Evolutionary conservation across 2,329 filamentous ascomycete genomes (phyloP), one percentile per base, ranked within the genome.

Genomic region (Lasiodiplodia citricola): DNA sequence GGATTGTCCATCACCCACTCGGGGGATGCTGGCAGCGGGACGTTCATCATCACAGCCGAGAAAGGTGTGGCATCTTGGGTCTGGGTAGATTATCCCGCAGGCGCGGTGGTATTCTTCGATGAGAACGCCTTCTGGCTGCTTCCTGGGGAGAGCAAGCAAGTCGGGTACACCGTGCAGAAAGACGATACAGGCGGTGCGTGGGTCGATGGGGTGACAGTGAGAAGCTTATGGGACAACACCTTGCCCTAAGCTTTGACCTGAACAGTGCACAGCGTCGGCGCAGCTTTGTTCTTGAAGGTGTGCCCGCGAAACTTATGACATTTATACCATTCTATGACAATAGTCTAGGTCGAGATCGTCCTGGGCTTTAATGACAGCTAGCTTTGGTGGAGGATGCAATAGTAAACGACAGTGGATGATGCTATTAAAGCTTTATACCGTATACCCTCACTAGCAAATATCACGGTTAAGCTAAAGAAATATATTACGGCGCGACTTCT

Each of bases 21-120:
- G 55, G 70, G 72, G 0, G 41, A 69, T 0, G 75, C 71, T 0
- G 71, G 73, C 3, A 38, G 18, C 31, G 60, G 60, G 28, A 79
- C 76, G 3, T 87, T 87, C 70, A 83, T 79, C 0, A 81, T 87
- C 0, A 79, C 80, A 41, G 85, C 86, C 0, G 83, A 77, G 16
- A 78, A 70, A 0, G 86, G 84, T 0, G 80, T 86, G 0, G 84
- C 85, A 3, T 79, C 85, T 4, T 87, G 85, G 78, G 86, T 86
- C 0, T 88, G 86, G 86, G 74, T 88, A 2, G 85, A 86, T 66
- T 83, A 86, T 68, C 85, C 85, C 0, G 76, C 80, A 1, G 83
- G 82, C 0, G 78, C 81, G 1, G 80, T 87, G 11, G 78, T 86
- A 0, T 81, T 81, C 41, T 89, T 88, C 69, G 82, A 86, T 7